phyloP scores from a whole-genome alignment of 192 early-diverging fungal species.

The Backusella parvicylindrica region DNA sequence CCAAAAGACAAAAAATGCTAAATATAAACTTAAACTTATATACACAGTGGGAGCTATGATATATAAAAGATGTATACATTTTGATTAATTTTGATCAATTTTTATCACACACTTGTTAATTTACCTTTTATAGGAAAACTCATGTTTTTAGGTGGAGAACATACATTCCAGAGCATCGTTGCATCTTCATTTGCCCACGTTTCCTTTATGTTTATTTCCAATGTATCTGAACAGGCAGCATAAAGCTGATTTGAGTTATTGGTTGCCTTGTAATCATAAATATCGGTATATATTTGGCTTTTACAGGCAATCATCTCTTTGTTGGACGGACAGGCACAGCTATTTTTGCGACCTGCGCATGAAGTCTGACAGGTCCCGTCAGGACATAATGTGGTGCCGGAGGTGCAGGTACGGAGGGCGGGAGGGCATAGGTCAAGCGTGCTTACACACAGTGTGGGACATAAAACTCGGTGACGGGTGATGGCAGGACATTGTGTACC shows the following conservation, averaged over 20 bases:
- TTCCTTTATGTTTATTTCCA: conserved; percentile 14
- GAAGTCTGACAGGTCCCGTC: conserved; percentile 48
- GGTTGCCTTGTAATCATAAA: conserved; percentile 37
- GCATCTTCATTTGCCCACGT: conserved; percentile 30
- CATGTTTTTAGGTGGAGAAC: conserved; percentile 11
- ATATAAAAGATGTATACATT: too few relatives aligned
- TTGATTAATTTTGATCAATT: too few relatives aligned
- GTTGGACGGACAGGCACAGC: conserved; percentile 42
- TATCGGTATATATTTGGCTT: conserved; percentile 31
- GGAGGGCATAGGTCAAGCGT: not conserved
- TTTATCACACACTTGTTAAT: too few relatives aligned
- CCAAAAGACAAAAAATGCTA: conserved; percentile 36
- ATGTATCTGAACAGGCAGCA: conserved; percentile 28
- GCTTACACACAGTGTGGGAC: conserved; percentile 44
- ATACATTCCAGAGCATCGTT: conserved; percentile 38
- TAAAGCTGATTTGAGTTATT: conserved; percentile 34
- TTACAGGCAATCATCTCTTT: conserved; percentile 35
- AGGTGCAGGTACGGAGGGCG: conserved; percentile 22
- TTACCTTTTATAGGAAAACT: conserved; percentile 20
- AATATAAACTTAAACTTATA: conserved; percentile 30
- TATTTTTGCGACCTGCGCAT: conserved; percentile 33
- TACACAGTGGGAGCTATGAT: conserved; percentile 36
- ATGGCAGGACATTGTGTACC: conserved; percentile 46
- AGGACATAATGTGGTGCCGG: conserved; percentile 36
- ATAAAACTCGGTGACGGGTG: conserved; percentile 25